Evolutionary conservation across 2,329 filamentous ascomycete genomes (phyloP), one percentile per base, ranked within the genome.

Genomic region (Alternaria sp.): DNA sequence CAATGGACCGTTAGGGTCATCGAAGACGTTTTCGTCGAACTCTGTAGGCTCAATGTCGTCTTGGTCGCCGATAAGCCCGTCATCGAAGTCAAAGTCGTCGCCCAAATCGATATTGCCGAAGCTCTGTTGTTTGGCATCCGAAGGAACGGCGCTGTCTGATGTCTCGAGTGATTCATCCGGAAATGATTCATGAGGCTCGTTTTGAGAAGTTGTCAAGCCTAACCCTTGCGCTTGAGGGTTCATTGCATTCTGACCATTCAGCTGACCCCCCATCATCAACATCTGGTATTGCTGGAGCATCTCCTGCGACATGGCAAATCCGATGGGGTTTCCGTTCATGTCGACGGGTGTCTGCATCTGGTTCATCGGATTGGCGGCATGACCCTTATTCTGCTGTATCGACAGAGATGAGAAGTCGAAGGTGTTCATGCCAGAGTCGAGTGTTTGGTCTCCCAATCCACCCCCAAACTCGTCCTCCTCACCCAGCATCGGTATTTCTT

Each of bases 1-100:
- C 7, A 81, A 58, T 9, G 75, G 79, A 19, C 76, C 72, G n/a
- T 71, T 59, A 3, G 80, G 80, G 57, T 88, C 84, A 67, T 93
- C 91, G 72, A 93, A 93, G 13, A 92, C 85, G 6, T 89, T 90
- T 75, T 93, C 91, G 64, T 93, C 90, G 74, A 93, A 92, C 2
- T 86, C 83, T 0, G 82, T 81, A 1, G 83, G 83, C 26, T 90
- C 86, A 6, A 77, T 73, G 9, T 71, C 74, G 17, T 83, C 84
- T 72, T 87, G 79, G 61, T 84, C 85, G 52, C 86, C 84, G 13
- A 86, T 83, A 68, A 88, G 79, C 3, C 89, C 89, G 72, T 89
- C 88, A 66, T 91, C 89, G 72, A 90, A 93, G 75, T 92, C 92
- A 28, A 92, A 81, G 66, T 92, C 90, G 68, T 87, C 85, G 21